Evolutionary conservation across 2,329 filamentous ascomycete genomes (phyloP).

Genomic region (Alternaria atra): DNA sequence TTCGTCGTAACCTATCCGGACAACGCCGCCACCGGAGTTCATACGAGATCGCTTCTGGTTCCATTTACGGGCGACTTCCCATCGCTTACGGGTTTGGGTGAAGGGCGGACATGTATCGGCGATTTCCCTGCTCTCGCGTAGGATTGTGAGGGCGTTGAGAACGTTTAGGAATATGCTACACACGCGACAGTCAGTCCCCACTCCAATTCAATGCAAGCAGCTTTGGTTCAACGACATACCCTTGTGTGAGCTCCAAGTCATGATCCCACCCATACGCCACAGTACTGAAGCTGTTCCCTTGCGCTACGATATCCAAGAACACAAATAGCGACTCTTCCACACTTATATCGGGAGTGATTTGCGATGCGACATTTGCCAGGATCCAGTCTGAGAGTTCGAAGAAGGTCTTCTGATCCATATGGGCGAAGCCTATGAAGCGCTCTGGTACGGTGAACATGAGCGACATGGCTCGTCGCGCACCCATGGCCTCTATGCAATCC

Average conservation of each 20-base stretch:
- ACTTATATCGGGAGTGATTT: conserved; percentile 42
- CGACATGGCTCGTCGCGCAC: conserved; percentile 40
- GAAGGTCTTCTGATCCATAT: conserved; percentile 51
- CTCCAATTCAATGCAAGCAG: background rate
- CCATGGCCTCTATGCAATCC: conserved; percentile 31
- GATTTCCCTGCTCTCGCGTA: conserved; percentile 45
- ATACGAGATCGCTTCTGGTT: conserved; percentile 41
- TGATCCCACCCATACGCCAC: conserved; percentile 48
- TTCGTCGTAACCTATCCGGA: conserved; percentile 47
- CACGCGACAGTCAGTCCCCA: conserved; percentile 20
- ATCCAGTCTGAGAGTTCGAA: conserved; percentile 51
- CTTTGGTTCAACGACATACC: conserved; percentile 32
- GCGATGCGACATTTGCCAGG: conserved; percentile 43
- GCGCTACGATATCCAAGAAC: conserved; percentile 50
- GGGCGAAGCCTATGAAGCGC: conserved; percentile 49
- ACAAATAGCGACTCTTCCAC: conserved; percentile 51
- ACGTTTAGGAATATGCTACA: conserved; percentile 48
- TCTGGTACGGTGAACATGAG: conserved; percentile 49
- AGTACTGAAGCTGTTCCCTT: conserved; percentile 46
- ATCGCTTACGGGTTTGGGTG: conserved; percentile 41
- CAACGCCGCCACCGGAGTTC: conserved; percentile 32
- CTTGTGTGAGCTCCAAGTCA: conserved; percentile 47
- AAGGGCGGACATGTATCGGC: conserved; percentile 44
- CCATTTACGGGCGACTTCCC: conserved; percentile 44
- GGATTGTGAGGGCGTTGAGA: conserved; percentile 44